Evolutionary conservation across 257 asterid genomes (phyloP).

Genomic region (Haberlea rhodopensis): DNA sequence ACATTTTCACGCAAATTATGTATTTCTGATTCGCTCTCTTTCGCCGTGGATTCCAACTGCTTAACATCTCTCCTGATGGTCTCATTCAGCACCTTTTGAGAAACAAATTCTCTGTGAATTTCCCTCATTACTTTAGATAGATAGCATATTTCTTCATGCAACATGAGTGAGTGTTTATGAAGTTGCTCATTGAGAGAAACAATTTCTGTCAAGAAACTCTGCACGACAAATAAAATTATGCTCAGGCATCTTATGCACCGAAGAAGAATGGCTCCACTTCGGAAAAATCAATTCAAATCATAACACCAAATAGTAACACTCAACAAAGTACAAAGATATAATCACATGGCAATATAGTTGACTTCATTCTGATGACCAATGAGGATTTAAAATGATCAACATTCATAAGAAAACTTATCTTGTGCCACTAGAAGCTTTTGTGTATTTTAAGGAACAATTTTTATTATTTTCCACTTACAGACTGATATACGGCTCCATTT

Average conservation of each 20-base stretch:
- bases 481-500: neutral
- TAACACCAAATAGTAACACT: neutral
- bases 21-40: slow-evolving; percentile 71
- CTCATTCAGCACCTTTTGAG: slow-evolving; percentile 52
- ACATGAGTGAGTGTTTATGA: slow-evolving; percentile 49
- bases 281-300: slow-evolving; percentile 1
- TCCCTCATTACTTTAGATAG: slow-evolving; percentile 50
- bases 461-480: neutral
- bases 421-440: neutral
- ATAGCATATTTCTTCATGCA: slow-evolving; percentile 55
- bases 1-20: slow-evolving; percentile 43
- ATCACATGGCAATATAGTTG: slow-evolving; percentile 3
- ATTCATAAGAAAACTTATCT: neutral
- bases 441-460: slow-evolving; percentile 16
- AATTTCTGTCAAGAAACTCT: slow-evolving; percentile 54
- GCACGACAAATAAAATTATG: slow-evolving; percentile 36
- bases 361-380: neutral
- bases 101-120: slow-evolving; percentile 44
- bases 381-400: neutral
- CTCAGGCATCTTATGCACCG: slow-evolving; percentile 23
- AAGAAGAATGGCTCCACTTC: slow-evolving; percentile 20
- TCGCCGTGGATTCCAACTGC: slow-evolving; percentile 45
- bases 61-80: slow-evolving; percentile 46
- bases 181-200: slow-evolving; percentile 56
- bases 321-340: slow-evolving; percentile 19